Conservation (phyloP, 345 rosid species). For the Citrus glauca region DNA sequence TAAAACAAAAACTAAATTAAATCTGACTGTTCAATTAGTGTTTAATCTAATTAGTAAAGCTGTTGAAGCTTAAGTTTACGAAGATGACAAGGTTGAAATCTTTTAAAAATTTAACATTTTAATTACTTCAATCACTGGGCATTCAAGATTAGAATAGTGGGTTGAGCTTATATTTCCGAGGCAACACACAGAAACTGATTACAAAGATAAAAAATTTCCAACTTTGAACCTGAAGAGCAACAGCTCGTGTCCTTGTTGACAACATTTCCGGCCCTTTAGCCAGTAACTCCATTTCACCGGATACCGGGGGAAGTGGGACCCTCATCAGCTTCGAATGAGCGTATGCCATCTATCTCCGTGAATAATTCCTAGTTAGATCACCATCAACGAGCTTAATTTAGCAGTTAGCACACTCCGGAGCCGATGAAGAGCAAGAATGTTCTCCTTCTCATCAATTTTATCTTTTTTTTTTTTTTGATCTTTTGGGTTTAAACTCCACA, state of each 20-base stretch:
- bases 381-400: background rate
- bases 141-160: background rate
- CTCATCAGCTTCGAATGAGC: background rate
- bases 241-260: background rate
- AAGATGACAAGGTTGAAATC: background rate
- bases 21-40: background rate
- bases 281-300: background rate
- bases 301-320: background rate
- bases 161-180: background rate
- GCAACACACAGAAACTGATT: background rate
- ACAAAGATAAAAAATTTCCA: background rate
- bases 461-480: too few relatives aligned
- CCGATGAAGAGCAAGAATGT: background rate
- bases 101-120: background rate
- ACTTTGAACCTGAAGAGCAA: slow-evolving; percentile 16
- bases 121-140: background rate
- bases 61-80: background rate
- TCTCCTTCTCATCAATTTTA: background rate
- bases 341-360: slow-evolving; percentile 16
- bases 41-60: background rate
- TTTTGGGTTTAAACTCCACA: background rate
- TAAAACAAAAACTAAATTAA: background rate
- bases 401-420: background rate
- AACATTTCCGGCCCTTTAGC: background rate
- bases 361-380: background rate